A percentile compares a stretch with the other conserved stretches of the same genome.
phyloP scores from a whole-genome alignment of 352 stramenopile genomes.

The Pythium insidiosum region DNA sequence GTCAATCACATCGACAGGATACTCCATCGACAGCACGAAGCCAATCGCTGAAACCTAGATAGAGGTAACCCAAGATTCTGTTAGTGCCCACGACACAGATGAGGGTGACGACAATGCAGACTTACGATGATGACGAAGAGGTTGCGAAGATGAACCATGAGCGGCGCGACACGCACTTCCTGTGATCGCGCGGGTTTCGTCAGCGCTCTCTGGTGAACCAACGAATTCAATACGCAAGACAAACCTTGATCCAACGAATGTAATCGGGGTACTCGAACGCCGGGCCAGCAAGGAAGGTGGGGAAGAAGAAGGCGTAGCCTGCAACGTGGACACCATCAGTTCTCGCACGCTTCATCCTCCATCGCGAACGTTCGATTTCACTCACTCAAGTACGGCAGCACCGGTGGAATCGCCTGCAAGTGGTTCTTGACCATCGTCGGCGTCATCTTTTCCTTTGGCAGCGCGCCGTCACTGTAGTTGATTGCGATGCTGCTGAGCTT shows the following conservation, averaged over 20 bases:
- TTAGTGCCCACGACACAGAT: neutral
- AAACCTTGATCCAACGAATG: constrained; percentile 68
- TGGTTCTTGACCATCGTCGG: constrained; percentile 68
- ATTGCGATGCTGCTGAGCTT: constrained; percentile 75
- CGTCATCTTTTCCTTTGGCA: constrained; percentile 74
- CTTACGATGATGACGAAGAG: constrained; percentile 66
- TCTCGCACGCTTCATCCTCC: no score
- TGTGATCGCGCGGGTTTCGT: constrained; percentile 9
- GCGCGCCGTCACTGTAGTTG: constrained; percentile 71
- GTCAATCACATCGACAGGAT: constrained; percentile 75
- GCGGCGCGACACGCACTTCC: constrained; percentile 51
- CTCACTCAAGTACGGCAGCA: constrained; percentile 72
- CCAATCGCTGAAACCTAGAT: constrained; percentile 50
- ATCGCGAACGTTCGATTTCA: no score
- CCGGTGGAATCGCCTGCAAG: constrained; percentile 37
- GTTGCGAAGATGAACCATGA: constrained; percentile 62
- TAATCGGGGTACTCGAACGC: constrained; percentile 85
- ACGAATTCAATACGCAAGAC: neutral
- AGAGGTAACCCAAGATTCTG: neutral
- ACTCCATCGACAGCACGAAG: constrained; percentile 68
- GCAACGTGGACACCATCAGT: neutral
- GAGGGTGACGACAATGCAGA: neutral
- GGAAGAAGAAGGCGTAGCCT: constrained; percentile 87
- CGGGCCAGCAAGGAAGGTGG: constrained; percentile 77
- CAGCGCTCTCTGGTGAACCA: neutral